Evolutionary conservation across 495 filamentous ascomycete species (phyloP), one percentile per base, ranked within the genome.

Genomic region (Lepidopterella palustris): DNA sequence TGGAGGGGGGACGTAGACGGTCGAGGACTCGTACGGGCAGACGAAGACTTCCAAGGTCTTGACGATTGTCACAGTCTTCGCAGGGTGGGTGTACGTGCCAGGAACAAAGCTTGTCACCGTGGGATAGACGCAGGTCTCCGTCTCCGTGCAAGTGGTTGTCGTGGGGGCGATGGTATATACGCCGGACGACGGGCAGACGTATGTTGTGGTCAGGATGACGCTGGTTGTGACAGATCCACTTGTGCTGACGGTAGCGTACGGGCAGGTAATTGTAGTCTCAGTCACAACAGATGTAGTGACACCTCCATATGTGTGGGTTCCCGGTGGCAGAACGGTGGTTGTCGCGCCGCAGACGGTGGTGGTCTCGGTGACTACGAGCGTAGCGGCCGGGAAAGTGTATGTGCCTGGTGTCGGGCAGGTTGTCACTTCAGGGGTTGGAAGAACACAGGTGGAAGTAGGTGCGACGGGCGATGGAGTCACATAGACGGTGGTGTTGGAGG

Each of bases 91-190:
- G 80, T 91, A 92, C 67, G 83, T 87, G 58, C 87, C 88, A 25
- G 88, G 84, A 57, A 78, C 74, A 71, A 82, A 81, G 66, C 78
- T 84, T 49, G 82, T 79, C 45, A 85, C 78, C 53, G 80, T 82
- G 10, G 88, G 87, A 75, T 87, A 82, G 62, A 86, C 82, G 45
- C 83, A 68, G 28, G 80, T 80, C 63, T 82, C 82, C 59, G 74
- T 78, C 66, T 71, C 72, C 52, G 78, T 73, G 28, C 73, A 66
- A 52, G 78, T 75, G 49, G 82, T 78, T 25, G 71, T 72, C 58
- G 83, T 86, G 68, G 85, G 87, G 69, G 81, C 85, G 66, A 92
- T 85, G 70, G 85, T 90, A 79, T 92, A 92, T 57, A 86, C 90
- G 72, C 88, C 88, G 70, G 88, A 78, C 42, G 77, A 77, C 65